phyloP scores from a whole-genome alignment of 1,139 yeast species.

The Yamadazyma sp. region DNA sequence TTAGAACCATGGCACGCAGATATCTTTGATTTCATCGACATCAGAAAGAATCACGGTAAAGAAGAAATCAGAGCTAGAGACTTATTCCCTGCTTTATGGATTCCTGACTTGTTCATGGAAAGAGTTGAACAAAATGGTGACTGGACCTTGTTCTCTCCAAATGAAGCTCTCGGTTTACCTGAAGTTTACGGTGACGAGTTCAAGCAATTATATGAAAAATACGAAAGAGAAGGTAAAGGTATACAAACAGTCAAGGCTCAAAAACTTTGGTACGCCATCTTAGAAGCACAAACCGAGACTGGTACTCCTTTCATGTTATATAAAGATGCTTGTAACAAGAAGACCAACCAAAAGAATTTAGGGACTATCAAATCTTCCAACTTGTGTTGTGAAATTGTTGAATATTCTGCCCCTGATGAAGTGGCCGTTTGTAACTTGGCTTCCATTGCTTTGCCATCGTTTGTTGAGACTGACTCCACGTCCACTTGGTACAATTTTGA shows the following conservation, averaged over 20 bases:
- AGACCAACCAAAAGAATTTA: slow-evolving; percentile 82
- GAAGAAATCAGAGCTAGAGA: slow-evolving; percentile 91
- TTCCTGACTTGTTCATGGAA: slow-evolving; percentile 87
- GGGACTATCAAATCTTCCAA: slow-evolving; percentile 88
- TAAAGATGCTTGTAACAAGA: slow-evolving; percentile 83
- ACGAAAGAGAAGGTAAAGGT: slow-evolving; percentile 73
- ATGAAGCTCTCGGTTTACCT: slow-evolving; percentile 80
- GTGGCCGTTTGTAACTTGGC: slow-evolving; percentile 92
- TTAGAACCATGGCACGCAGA: slow-evolving; percentile 94
- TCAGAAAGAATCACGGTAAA: slow-evolving; percentile 88
- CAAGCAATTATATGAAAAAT: slow-evolving; percentile 64
- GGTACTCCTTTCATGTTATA: slow-evolving; percentile 92
- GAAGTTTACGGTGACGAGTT: slow-evolving; percentile 85
- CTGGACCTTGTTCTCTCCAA: slow-evolving; percentile 88
- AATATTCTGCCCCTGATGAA: slow-evolving; percentile 84
- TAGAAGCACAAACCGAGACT: slow-evolving; percentile 89
- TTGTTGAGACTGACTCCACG: slow-evolving; percentile 44
- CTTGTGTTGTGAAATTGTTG: slow-evolving; percentile 88
- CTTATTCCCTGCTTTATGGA: slow-evolving; percentile 88
- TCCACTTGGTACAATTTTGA: slow-evolving; percentile 52
- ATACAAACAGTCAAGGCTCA: slow-evolving; percentile 77
- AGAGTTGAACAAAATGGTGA: slow-evolving; percentile 76
- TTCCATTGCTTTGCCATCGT: slow-evolving; percentile 80
- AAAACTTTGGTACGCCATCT: slow-evolving; percentile 82
- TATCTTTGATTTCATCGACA: slow-evolving; percentile 76